Evolutionary conservation across 2,329 filamentous ascomycete species (phyloP), one percentile per base, ranked within the genome.

Genomic region (Apiospora hydei): DNA sequence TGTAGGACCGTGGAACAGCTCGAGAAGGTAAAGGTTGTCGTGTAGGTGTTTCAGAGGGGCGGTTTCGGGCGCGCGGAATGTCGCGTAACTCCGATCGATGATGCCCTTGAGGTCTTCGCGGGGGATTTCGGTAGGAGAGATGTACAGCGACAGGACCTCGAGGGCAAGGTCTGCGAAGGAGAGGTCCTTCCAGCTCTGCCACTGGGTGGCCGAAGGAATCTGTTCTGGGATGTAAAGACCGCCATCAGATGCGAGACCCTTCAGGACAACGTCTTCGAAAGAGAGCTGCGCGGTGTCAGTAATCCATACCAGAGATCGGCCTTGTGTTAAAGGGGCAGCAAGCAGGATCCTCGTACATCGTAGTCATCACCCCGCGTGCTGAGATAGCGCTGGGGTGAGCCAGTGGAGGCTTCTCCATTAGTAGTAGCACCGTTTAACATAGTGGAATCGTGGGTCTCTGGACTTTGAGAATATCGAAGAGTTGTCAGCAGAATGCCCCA

Each of bases 1-100:
- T 0, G 93, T 98, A 6, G 95, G 96, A 1, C 96, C 96, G 81
- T 98, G 96, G 87, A 98, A 99, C 61, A 99, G 89, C 83, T 99
- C 96, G 46, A 99, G 89, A 71, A 98, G 86, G 80, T 98, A 91
- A 57, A 98, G 86, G 80, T 96, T 93, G 77, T 89, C 86, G 79
- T 96, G 89, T 70, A 98, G 87, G n/a, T 93, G 90, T 61, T 94
- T 88, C 38, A 96, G 84, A 0, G 96, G 96, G 0, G 94, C 95
- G 57, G 94, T 90, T 71, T 97, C 91, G 57, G 90, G 84, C 46
- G 90, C 88, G 76, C 95, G 93, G 86, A 99, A 99, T 11, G 95
- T 97, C 26, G 93, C 90, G 82, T 99, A 99, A 78, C 93, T 96
- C 77, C 91, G 90, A 76, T 91, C 85, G 81, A 98, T 93, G 80